Percentiles rank a stretch among this genome's conserved stretches.
Evolutionary conservation across 2,329 filamentous ascomycete species (phyloP).

Genomic region (Penicillium sp.): DNA sequence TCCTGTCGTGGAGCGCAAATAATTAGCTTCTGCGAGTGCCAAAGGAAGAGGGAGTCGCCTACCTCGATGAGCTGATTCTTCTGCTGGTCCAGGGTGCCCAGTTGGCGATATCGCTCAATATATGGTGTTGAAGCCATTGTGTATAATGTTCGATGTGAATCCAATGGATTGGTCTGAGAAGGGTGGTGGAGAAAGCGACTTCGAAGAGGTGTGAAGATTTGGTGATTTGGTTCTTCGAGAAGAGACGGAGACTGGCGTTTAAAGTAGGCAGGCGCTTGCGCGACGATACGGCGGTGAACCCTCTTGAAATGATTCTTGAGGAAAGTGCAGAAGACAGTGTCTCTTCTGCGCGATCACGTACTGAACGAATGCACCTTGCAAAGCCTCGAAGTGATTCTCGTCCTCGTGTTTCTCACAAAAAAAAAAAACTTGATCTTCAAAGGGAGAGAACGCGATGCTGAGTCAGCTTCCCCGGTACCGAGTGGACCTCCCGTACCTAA

Average conservation of each 20-base stretch:
- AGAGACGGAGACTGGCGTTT: constrained; percentile 10
- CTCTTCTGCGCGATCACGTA: background rate
- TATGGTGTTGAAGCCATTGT: constrained; percentile 41
- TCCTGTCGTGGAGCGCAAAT: constrained; percentile 40
- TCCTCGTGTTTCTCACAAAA: constrained; percentile 9
- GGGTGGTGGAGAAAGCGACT: constrained; percentile 5
- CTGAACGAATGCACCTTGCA: background rate
- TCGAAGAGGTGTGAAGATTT: constrained; percentile 8
- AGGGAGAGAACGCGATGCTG: constrained; percentile 21
- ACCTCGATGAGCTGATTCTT: constrained; percentile 56
- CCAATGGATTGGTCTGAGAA: background rate
- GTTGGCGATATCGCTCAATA: constrained; percentile 49
- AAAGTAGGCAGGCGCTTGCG: constrained; percentile 25
- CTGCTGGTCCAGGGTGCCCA: constrained; percentile 49
- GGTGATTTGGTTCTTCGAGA: background rate
- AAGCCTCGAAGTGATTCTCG: constrained; percentile 8
- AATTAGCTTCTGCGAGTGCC: constrained; percentile 23
- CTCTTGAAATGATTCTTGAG: background rate
- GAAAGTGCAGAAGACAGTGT: background rate
- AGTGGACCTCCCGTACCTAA: constrained; percentile 32
- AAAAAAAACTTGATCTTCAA: constrained; percentile 21
- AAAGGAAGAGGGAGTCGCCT: constrained; percentile 17
- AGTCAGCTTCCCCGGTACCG: constrained; percentile 30
- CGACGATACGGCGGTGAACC: constrained; percentile 21
- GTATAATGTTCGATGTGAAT: constrained; percentile 13